Evolutionary conservation across 106 monocot species (phyloP).

Genomic region (Cymbidium sinense): DNA sequence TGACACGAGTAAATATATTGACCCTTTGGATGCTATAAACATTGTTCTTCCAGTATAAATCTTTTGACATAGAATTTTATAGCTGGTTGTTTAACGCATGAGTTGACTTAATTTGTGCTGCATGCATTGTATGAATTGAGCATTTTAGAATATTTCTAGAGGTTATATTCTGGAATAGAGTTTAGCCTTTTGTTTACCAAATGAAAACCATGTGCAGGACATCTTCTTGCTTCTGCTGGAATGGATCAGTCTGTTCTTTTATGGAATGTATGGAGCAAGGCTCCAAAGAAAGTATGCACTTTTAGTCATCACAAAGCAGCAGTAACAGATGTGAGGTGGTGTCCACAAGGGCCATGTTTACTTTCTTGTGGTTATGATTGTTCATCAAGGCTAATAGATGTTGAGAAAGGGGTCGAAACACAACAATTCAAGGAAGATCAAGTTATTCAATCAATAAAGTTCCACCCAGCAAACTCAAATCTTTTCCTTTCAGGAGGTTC

Average conservation of each 20-base stretch:
- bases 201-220: conserved; percentile 41
- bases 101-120: neutral
- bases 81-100: neutral
- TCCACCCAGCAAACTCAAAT: conserved; percentile 54
- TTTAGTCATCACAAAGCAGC: conserved; percentile 67
- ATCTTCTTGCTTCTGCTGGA: conserved; percentile 98
- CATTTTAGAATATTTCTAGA: neutral
- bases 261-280: conserved; percentile 80
- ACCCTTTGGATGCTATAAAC: neutral
- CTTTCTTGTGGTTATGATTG: conserved; percentile 91
- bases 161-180: neutral
- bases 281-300: conserved; percentile 40
- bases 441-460: conserved; percentile 56
- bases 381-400: conserved; percentile 68
- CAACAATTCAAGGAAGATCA: conserved; percentile 70
- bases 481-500: conserved; percentile 87
- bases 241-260: conserved; percentile 74
- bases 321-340: conserved; percentile 88
- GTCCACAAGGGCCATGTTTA: conserved; percentile 46
- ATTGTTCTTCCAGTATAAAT: neutral
- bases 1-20: neutral
- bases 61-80: neutral
- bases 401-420: conserved; percentile 67
- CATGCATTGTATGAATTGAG: neutral
- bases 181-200: neutral